These are phyloP conservation scores for Turritis glabra DNA, from an alignment of 345 rosid genomes.

Conservation along the genomic window DNA sequence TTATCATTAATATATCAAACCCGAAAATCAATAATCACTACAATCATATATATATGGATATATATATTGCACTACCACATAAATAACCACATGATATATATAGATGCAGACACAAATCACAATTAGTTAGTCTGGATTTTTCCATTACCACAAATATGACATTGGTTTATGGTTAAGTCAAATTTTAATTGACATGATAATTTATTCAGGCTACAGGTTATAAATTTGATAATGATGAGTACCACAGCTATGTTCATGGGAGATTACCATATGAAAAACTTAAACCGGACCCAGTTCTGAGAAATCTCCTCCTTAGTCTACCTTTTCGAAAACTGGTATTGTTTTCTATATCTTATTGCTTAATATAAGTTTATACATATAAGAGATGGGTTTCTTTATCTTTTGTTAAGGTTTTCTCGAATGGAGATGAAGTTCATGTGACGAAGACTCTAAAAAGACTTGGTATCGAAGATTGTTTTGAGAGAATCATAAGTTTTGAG, in stretches of 20 bases:
- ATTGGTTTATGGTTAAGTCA: too few relatives aligned
- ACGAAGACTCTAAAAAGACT: conserved; percentile 64
- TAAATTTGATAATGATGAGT: conserved; percentile 72
- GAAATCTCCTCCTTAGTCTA: conserved; percentile 62
- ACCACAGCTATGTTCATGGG: conserved; percentile 82
- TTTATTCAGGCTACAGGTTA: conserved; percentile 73
- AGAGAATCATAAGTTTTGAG: conserved; percentile 89
- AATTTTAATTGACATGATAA: background rate
- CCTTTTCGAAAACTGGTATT: conserved; percentile 78
- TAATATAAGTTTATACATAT: background rate
- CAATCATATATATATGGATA: too few relatives aligned
- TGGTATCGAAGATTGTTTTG: conserved; percentile 85
- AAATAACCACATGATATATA: too few relatives aligned
- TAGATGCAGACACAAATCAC: background rate
- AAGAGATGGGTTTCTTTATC: background rate
- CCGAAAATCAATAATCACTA: too few relatives aligned
- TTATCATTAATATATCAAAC: too few relatives aligned
- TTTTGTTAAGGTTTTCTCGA: conserved; percentile 71
- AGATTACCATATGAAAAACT: conserved; percentile 77
- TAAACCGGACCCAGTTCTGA: conserved; percentile 76
- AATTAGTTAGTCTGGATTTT: too few relatives aligned
- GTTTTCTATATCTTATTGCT: background rate
- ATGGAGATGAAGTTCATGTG: conserved; percentile 79
- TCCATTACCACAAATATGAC: too few relatives aligned
- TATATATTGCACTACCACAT: too few relatives aligned